These are phyloP conservation scores for Ocimum tenuiflorum DNA, from an alignment of 257 asterid species.

Conservation along the genomic window DNA sequence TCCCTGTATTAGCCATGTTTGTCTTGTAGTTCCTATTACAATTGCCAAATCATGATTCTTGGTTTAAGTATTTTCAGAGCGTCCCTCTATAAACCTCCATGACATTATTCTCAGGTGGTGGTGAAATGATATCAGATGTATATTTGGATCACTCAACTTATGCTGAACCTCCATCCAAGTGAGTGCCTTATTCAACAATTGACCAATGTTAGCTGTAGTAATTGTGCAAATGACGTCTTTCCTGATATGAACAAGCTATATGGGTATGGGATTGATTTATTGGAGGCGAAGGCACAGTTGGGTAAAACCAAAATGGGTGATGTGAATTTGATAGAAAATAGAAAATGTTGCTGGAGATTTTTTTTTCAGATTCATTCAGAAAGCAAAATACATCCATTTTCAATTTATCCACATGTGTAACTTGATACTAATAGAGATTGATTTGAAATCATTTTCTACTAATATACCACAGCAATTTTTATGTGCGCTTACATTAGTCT, in stretches of 20 bases:
- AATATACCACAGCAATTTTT: too few species aligned
- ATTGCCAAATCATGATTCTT: background rate
- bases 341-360: too few species aligned
- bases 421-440: too few species aligned
- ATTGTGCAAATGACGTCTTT: background rate
- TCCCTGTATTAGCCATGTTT: background rate
- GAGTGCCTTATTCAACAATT: slow-evolving; percentile 21
- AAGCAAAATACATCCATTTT: too few species aligned
- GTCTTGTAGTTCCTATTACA: background rate
- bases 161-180: slow-evolving; percentile 97
- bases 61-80: background rate
- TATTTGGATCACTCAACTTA: slow-evolving; percentile 82
- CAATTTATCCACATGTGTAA: too few species aligned
- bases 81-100: slow-evolving; percentile 8
- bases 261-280: background rate
- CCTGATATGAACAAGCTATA: background rate
- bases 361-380: too few species aligned
- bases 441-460: too few species aligned
- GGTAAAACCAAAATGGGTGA: background rate
- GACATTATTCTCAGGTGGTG: slow-evolving; percentile 62
- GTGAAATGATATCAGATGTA: slow-evolving; percentile 97
- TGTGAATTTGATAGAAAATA: too few species aligned
- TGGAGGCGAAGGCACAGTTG: background rate
- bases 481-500: too few species aligned
- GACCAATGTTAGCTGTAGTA: slow-evolving; percentile 11